Percentiles rank a stretch among this genome's conserved stretches.
Evolutionary conservation across 768 basidiomycete genomes (phyloP).

Genomic region (Suillus americanus): DNA sequence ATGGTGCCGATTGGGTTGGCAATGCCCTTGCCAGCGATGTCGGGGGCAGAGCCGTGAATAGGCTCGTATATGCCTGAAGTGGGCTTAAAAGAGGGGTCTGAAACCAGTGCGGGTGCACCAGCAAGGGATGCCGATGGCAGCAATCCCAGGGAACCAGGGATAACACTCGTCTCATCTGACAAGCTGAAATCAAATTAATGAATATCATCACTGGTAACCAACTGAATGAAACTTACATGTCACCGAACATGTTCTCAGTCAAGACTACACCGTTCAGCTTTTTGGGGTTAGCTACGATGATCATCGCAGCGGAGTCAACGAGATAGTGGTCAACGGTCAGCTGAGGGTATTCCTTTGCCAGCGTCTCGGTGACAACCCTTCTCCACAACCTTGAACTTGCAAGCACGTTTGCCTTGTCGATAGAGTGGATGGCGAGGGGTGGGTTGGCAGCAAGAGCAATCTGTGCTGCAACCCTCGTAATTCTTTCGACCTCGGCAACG

Average conservation of each 20-base stretch:
- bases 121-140: conserved; percentile 96
- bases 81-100: conserved; percentile 62
- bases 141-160: conserved; percentile 95
- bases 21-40: conserved; percentile 91
- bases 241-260: conserved; percentile 95
- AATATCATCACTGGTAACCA: neutral
- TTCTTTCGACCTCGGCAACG: conserved; percentile 86
- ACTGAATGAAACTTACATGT: conserved; percentile 68
- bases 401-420: conserved; percentile 99
- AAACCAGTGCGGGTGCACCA: conserved; percentile 68
- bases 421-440: conserved; percentile 84
- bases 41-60: conserved; percentile 93
- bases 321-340: conserved; percentile 86
- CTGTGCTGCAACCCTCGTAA: conserved; percentile 93
- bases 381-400: conserved; percentile 94
- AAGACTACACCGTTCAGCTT: conserved; percentile 95
- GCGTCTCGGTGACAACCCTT: conserved; percentile 84
- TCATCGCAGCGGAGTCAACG: conserved; percentile 95
- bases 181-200: conserved; percentile 49
- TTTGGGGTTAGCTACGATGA: conserved; percentile 84
- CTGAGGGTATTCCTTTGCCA: conserved; percentile 85
- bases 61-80: conserved; percentile 94
- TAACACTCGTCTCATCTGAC: conserved; percentile 95
- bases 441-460: conserved; percentile 83
- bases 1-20: conserved; percentile 96